phyloP scores from a whole-genome alignment of 2,329 filamentous ascomycete species.

The Zasmidium angulare region DNA sequence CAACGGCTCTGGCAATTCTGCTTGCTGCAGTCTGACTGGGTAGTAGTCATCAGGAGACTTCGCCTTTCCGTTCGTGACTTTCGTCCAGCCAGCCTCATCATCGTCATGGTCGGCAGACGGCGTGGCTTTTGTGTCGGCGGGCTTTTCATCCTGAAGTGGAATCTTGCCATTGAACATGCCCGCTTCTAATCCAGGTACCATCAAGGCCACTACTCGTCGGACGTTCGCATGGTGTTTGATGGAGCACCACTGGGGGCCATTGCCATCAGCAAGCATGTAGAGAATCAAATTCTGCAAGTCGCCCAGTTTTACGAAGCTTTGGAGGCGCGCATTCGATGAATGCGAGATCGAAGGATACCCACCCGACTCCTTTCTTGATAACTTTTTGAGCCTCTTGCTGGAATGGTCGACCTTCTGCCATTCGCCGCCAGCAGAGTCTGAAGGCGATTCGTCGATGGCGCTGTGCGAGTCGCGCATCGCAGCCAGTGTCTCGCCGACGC shows the following conservation, averaged over 20 bases:
- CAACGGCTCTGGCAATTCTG: constrained; percentile 43
- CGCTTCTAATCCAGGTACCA: constrained; percentile 88
- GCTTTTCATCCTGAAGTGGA: constrained; percentile 25
- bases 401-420: constrained; percentile 29
- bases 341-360: constrained; percentile 57
- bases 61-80: constrained; percentile 24
- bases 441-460: constrained; percentile 5
- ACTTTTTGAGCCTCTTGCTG: constrained; percentile 29
- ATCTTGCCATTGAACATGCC: constrained; percentile 75
- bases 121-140: constrained; percentile 4
- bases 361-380: constrained; percentile 29
- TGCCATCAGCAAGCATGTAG: constrained; percentile 62
- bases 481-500: constrained; percentile 30
- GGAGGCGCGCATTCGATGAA: constrained; percentile 52
- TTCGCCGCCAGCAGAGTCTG: constrained; percentile 18
- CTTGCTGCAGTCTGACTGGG: constrained; percentile 43
- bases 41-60: constrained; percentile 51
- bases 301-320: constrained; percentile 56
- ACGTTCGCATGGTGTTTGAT: constrained; percentile 57
- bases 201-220: constrained; percentile 78
- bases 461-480: constrained; percentile 18
- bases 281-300: constrained; percentile 60
- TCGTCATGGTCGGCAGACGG: background rate
- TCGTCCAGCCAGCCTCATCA: constrained; percentile 10
- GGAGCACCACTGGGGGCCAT: constrained; percentile 63